Evolutionary conservation across 176 grass and related monocot genomes (phyloP).

Genomic region (Aegilops tauschii): DNA sequence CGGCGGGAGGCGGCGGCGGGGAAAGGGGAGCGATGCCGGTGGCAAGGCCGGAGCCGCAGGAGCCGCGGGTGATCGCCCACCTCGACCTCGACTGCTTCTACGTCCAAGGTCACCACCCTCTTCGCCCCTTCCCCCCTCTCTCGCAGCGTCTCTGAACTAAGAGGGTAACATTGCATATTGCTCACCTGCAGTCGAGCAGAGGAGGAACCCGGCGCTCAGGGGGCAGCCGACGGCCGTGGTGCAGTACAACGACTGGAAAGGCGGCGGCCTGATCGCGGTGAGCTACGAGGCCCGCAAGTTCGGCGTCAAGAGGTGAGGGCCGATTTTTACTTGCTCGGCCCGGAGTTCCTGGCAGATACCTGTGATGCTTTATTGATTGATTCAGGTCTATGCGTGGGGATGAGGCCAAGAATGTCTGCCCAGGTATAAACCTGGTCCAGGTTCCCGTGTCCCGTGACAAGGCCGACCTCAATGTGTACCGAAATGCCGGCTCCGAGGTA

Average conservation of each 20-base stretch:
- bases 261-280: constrained; percentile 81
- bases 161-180: background rate
- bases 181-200: constrained; percentile 66
- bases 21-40: constrained; percentile 58
- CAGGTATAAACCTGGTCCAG: constrained; percentile 74
- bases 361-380: background rate
- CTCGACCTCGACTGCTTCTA: constrained; percentile 99
- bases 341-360: background rate
- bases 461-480: constrained; percentile 88
- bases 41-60: constrained; percentile 68
- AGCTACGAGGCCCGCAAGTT: constrained; percentile 94
- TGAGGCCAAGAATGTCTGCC: constrained; percentile 77
- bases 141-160: background rate
- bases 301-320: constrained; percentile 67
- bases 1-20: background rate
- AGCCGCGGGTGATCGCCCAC: constrained; percentile 83
- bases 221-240: constrained; percentile 90
- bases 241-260: constrained; percentile 97
- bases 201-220: constrained; percentile 66
- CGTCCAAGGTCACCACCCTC: constrained; percentile 63
- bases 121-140: background rate
- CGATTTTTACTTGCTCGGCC: background rate
- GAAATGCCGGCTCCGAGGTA: constrained; percentile 75
- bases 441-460: constrained; percentile 89
- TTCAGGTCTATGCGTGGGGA: constrained; percentile 94